Base-by-base conservation (phyloP, 1,139 yeast genomes). In the Geotrichum klebahnii region DNA sequence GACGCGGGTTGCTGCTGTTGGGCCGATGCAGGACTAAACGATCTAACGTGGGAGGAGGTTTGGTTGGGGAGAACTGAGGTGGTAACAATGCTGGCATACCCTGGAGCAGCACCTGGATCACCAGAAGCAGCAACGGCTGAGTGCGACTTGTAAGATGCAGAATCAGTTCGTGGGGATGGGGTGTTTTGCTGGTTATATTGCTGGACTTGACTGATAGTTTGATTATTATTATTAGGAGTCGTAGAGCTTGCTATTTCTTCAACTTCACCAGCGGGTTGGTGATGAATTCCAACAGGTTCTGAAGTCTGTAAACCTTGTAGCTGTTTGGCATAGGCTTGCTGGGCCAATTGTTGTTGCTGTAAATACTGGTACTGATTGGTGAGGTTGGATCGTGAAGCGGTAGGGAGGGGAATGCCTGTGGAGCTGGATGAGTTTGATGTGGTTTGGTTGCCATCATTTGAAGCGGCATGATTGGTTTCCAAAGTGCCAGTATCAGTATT, bases 341-440 rank as follows among this genome's bases (percentile, higher is more conserved):
- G 58, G 8, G 58, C 54, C 38, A 54, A 44, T 45, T 56, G 59
- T 46, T 55, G 60, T 42, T 56, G 59, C 34, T 57, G 59, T 14
- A 56, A 53, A 35, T 58, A 57, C 41, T 55, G 57, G 41, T 56
- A 56, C 47, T 56, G 59, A 35, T 55, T 51, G 35, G 20, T 37
- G 16, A 28, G 14, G 28, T 28, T 19, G 36, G 52, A 28, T 23
- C 41, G 29, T n/a, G 41, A 37, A 10, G 41, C 20, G n/a, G 31
- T n/a, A 16, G 41, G 41, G 22, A 37, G 31, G 5, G 41, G 41
- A 28, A 37, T 37, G 6, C 29, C 41, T n/a, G 41, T 22, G 17
- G 31, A 22, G 14, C 6, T 19, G 16, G 44, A 6, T 10, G 44
- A 29, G 26, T 33, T 28, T n/a, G 44, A 16, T n/a, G 28, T 12